These are phyloP conservation scores for Lasiodiplodia theobromae DNA, from an alignment of 2,329 filamentous ascomycete species.

Conservation along the genomic window DNA sequence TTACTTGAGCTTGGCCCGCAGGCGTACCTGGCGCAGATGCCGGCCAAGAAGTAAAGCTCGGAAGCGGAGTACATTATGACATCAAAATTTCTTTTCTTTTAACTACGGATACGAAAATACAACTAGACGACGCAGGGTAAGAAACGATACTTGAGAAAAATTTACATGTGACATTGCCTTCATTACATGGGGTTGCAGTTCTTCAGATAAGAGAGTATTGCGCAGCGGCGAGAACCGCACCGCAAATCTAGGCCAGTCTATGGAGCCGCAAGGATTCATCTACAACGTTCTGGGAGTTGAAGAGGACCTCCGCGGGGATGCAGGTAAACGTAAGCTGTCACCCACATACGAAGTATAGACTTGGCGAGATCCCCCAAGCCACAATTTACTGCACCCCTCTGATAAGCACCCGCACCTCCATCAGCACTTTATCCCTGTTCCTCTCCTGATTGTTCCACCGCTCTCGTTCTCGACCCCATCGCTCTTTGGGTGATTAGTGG, in stretches of 20 bases:
- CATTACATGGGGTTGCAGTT: neutral
- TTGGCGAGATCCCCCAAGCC: neutral
- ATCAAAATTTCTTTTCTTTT: neutral
- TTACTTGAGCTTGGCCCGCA: conserved; percentile 65
- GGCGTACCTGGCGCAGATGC: conserved; percentile 57
- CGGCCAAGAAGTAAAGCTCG: conserved; percentile 25
- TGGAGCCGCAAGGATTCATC: neutral
- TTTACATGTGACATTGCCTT: neutral
- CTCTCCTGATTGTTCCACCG: too few relatives aligned
- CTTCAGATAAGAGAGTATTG: neutral
- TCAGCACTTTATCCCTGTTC: neutral
- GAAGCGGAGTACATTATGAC: neutral
- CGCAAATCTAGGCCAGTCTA: neutral
- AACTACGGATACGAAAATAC: neutral
- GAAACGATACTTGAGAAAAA: neutral
- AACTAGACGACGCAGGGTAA: neutral
- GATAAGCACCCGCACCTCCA: neutral
- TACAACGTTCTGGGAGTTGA: neutral
- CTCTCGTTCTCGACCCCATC: neutral
- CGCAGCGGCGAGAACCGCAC: neutral
- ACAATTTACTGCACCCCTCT: neutral
- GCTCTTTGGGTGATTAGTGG: too few relatives aligned
- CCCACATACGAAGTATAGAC: neutral
- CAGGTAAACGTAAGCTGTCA: neutral
- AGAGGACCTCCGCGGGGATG: neutral